phyloP scores from a whole-genome alignment of 495 filamentous ascomycete genomes.

The Penicillium chermesinum region DNA sequence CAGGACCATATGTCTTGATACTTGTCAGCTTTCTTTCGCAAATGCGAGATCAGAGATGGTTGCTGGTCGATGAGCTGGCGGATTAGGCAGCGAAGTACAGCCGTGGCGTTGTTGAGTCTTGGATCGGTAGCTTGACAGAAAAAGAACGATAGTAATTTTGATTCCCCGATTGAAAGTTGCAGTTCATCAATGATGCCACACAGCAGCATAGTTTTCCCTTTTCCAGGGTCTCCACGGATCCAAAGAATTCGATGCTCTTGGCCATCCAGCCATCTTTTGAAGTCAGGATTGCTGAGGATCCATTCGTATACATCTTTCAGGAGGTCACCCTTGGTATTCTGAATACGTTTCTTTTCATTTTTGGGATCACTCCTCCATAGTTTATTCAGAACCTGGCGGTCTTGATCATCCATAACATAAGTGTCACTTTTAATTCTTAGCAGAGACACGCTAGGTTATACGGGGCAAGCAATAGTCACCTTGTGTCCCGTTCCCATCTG shows the following conservation, averaged over 20 bases:
- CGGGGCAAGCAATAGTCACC: too few relatives aligned
- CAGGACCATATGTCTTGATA: constrained; percentile 19
- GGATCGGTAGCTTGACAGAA: constrained; percentile 41
- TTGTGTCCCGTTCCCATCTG: constrained; percentile 4
- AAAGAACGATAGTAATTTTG: constrained; percentile 43
- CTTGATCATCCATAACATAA: not conserved
- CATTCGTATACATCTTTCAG: constrained; percentile 35
- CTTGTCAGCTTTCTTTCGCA: constrained; percentile 17
- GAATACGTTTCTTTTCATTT: constrained; percentile 3
- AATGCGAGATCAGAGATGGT: constrained; percentile 26
- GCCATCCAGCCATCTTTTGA: constrained; percentile 15
- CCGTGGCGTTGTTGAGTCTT: constrained; percentile 32
- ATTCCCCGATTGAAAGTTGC: not conserved
- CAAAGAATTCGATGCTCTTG: constrained; percentile 9
- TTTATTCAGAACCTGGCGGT: not conserved
- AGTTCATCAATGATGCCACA: constrained; percentile 37
- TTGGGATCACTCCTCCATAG: constrained; percentile 1
- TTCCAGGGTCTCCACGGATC: constrained; percentile 23
- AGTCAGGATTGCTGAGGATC: constrained; percentile 33
- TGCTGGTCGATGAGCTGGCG: constrained; percentile 30
- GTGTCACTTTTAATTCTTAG: not conserved
- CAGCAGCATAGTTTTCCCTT: constrained; percentile 36
- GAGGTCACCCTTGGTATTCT: constrained; percentile 23
- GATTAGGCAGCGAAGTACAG: constrained; percentile 38
- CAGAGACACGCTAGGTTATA: not conserved